Conservation (phyloP, 78 protist species). For the Creolimax fragrantissima region DNA sequence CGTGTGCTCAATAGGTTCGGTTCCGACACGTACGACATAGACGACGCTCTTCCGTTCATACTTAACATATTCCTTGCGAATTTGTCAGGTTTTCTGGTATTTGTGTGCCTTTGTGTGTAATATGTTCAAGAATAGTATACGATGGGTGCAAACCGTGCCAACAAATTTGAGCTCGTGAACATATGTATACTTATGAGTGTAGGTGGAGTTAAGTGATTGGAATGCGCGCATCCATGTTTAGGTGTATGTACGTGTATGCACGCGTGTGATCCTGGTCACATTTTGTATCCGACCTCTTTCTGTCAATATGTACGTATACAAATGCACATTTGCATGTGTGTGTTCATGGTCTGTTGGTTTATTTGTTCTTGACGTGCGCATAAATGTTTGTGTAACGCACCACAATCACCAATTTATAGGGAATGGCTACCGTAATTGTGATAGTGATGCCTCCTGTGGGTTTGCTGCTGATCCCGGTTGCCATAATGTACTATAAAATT, state of each 20-base stretch:
- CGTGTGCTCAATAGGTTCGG: conserved; percentile 83
- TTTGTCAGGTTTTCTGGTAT: neutral
- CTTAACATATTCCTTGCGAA: conserved; percentile 32
- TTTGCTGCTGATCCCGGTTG: conserved; percentile 9
- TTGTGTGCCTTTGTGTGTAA: neutral
- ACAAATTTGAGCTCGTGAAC: no score
- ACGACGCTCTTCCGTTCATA: conserved; percentile 29
- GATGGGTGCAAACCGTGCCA: no score
- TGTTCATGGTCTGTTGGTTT: no score
- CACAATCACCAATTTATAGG: no score
- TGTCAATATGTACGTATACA: neutral
- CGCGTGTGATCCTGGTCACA: neutral
- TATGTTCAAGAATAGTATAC: no score
- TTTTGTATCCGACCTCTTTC: neutral
- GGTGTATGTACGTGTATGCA: neutral
- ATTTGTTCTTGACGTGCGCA: no score
- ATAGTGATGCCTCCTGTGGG: neutral
- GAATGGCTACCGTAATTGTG: neutral
- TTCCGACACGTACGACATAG: neutral
- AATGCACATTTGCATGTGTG: neutral
- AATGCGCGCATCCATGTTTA: neutral
- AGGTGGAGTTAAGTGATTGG: no score
- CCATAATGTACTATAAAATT: conserved; percentile 8
- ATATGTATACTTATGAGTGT: no score
- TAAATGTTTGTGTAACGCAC: no score